Evolutionary conservation across 352 stramenopile species (phyloP).

Genomic region (Hyaloperonospora brassicae): DNA sequence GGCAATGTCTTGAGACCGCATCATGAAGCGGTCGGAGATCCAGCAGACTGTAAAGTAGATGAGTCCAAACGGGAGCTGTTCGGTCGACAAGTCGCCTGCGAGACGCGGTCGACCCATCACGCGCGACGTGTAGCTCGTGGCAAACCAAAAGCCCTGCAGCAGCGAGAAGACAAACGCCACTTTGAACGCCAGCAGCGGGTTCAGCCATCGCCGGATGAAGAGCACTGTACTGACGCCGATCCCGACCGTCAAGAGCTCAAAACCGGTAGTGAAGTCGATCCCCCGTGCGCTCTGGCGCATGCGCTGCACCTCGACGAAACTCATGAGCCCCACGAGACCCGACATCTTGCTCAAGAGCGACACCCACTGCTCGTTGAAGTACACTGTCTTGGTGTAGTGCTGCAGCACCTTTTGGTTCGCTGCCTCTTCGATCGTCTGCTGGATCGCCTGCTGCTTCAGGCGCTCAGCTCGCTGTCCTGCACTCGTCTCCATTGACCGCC

Average conservation of each 20-base stretch:
- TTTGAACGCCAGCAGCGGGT: conserved; percentile 70
- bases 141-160: conserved; percentile 65
- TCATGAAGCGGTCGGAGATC: conserved; percentile 75
- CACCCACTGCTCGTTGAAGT: conserved; percentile 82
- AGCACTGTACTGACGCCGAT: conserved; percentile 45
- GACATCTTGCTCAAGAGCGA: conserved; percentile 77
- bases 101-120: conserved; percentile 35
- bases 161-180: conserved; percentile 63
- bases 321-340: conserved; percentile 60
- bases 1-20: conserved; percentile 51
- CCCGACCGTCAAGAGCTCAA: conserved; percentile 55
- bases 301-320: conserved; percentile 46
- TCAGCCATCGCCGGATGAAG: conserved; percentile 56
- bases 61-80: conserved; percentile 63
- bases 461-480: conserved; percentile 15
- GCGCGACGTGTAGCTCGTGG: conserved; percentile 40
- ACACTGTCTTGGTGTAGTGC: conserved; percentile 77
- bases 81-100: conserved; percentile 42
- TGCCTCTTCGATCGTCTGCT: conserved; percentile 25
- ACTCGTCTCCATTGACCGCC: conserved; percentile 14
- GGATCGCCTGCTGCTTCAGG: conserved; percentile 17
- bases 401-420: conserved; percentile 64
- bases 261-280: conserved; percentile 47
- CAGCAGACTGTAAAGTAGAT: conserved; percentile 76
- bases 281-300: conserved; percentile 41